phyloP scores from a whole-genome alignment of 2,329 filamentous ascomycete species.

The Nigrospora sphaerica region DNA sequence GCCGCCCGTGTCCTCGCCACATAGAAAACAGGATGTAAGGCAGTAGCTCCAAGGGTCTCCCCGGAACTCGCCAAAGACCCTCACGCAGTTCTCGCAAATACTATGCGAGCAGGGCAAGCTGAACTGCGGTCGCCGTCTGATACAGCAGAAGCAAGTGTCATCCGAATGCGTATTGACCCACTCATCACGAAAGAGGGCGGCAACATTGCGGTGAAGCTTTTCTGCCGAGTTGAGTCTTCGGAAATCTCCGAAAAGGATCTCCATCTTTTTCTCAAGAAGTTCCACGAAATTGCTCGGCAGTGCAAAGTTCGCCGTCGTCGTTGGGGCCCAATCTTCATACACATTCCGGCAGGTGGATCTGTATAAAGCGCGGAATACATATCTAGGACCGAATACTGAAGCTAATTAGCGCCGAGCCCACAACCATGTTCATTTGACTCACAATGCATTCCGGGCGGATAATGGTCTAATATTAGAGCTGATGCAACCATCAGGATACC shows the following conservation, averaged over 20 bases:
- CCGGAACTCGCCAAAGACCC: slow-evolving; percentile 15
- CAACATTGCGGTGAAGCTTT: not conserved
- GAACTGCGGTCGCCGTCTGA: slow-evolving; percentile 17
- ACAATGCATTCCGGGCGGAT: slow-evolving; percentile 2
- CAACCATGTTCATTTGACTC: not conserved
- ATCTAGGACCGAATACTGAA: slow-evolving; percentile 1
- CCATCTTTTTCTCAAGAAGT: not conserved
- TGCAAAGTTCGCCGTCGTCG: not conserved
- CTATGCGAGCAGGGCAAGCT: slow-evolving; percentile 22
- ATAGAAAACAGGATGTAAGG: slow-evolving; percentile 20
- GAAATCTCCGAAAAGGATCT: not conserved
- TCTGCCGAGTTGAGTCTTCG: not conserved
- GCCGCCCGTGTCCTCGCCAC: slow-evolving; percentile 6
- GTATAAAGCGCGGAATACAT: slow-evolving; percentile 1
- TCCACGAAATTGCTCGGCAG: not conserved
- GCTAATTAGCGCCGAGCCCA: not conserved
- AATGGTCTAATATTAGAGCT: slow-evolving; percentile 1
- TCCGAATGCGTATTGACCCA: slow-evolving; percentile 10
- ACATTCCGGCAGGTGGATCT: not conserved
- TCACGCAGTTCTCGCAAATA: slow-evolving; percentile 24
- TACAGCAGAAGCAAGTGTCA: slow-evolving; percentile 20
- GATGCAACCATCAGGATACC: slow-evolving; percentile 1
- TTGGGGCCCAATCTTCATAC: not conserved
- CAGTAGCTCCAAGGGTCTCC: slow-evolving; percentile 14
- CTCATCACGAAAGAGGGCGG: not conserved